phyloP scores from a whole-genome alignment of 257 asterid genomes.

The Nicotiana tabacum region DNA sequence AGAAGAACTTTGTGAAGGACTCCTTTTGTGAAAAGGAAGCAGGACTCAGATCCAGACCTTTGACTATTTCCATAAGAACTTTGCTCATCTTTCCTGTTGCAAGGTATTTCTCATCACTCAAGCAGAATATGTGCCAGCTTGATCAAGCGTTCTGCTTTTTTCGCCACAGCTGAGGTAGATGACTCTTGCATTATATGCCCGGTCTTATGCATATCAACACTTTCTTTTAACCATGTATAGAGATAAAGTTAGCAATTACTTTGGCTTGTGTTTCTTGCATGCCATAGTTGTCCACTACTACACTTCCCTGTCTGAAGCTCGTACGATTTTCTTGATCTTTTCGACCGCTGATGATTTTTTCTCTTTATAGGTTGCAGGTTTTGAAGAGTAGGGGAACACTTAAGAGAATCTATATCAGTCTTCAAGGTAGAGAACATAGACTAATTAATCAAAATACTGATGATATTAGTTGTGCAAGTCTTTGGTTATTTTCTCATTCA shows the following conservation, averaged over 20 bases:
- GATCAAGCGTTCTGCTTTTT: not conserved
- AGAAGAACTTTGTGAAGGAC: constrained; percentile 33
- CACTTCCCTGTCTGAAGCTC: not conserved
- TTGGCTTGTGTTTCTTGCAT: constrained; percentile 6
- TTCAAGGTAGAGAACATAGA: not conserved
- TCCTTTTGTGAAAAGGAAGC: not conserved
- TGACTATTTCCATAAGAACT: not conserved
- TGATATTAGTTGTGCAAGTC: not conserved
- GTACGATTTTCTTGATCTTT: not conserved
- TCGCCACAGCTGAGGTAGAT: not conserved
- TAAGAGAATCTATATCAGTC: not conserved
- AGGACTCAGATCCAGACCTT: not conserved
- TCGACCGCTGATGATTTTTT: not conserved
- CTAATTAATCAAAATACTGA: not conserved
- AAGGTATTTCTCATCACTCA: not conserved
- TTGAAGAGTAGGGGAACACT: not conserved
- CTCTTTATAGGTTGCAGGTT: constrained; percentile 1
- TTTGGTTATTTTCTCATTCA: not conserved
- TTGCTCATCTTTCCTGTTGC: constrained; percentile 7
- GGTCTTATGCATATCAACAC: not conserved
- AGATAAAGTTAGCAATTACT: not conserved
- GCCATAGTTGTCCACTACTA: not conserved
- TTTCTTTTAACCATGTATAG: not conserved
- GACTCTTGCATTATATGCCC: not conserved
- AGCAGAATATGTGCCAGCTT: not conserved